Evolutionary conservation across 306 rosid genomes (phyloP), one percentile per base, ranked within the genome.

Genomic region (Vachellia collinsii): DNA sequence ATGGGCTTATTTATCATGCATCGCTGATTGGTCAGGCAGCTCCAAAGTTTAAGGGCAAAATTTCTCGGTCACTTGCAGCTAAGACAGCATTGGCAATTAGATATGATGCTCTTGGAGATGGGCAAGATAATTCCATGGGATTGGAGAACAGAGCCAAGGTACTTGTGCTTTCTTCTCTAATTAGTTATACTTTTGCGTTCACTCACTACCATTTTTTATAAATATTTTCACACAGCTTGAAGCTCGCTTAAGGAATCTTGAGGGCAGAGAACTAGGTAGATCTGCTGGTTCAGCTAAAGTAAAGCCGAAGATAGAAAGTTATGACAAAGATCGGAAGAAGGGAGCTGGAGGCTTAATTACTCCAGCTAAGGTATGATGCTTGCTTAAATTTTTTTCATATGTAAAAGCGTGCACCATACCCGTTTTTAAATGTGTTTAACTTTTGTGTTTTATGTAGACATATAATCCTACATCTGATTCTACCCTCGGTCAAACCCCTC

Each of bases 281-380:
- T 88, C 64, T 81, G 91, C 98, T 53, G 94, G 97, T 67, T 95
- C 99, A 14, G 91, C 97, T 54, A 95, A 92, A 85, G 98, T 98
- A 75, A 95, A 93, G 64, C 97, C 98, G 2, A 92, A 86, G 85
- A 93, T 95, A 8, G 94, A 93, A 89, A 91, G 86, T 70, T 95
- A 95, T 71, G 99, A 93, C 84, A 95, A 87, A 90, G 99, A 93
- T 82, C 42, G 87, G 70, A 95, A 95, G 97, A 90, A 93, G 77
- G 97, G 96, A 78, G 79, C 84, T 10, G 95, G 93, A 7, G 96
- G 87, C 43, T 81, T 95, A 75, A 89, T 95, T 56, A 93, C 91
- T 59, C 89, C 96, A 0, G 99, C 97, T 39, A 95, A 93, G 94
- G 99, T 90, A 6, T 78, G 83, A 72, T 70, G 4, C 48, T 71